These are phyloP conservation scores for Saccharomyces uvarum DNA, from an alignment of 1,139 yeast species.

Conservation along the genomic window DNA sequence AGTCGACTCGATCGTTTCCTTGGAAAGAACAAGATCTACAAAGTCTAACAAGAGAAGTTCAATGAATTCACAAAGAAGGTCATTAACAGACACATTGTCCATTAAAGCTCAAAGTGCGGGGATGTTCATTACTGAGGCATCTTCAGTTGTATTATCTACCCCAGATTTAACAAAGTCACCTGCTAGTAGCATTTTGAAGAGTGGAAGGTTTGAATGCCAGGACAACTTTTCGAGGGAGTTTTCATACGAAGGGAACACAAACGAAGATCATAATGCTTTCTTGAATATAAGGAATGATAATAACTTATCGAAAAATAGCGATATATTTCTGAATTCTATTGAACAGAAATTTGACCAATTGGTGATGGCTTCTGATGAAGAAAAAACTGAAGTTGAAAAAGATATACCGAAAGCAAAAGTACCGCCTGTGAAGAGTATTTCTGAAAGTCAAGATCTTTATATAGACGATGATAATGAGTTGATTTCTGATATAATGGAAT, in stretches of 20 bases:
- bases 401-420: conserved; percentile 13
- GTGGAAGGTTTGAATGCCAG: conserved; percentile 27
- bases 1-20: conserved; percentile 63
- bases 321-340: neutral
- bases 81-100: conserved; percentile 33
- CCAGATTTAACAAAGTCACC: conserved; percentile 36
- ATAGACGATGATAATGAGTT: conserved; percentile 31
- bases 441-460: neutral
- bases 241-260: neutral
- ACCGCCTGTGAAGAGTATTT: conserved; percentile 20
- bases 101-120: conserved; percentile 36
- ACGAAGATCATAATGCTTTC: neutral
- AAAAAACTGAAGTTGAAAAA: conserved; percentile 5
- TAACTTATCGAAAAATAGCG: neutral
- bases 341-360: neutral
- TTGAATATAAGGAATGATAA: neutral
- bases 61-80: conserved; percentile 23
- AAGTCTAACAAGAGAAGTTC: conserved; percentile 25
- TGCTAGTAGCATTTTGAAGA: conserved; percentile 48
- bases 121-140: conserved; percentile 34
- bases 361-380: conserved; percentile 1
- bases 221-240: conserved; percentile 8
- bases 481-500: conserved; percentile 42
- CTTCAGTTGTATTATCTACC: conserved; percentile 26
- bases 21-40: conserved; percentile 59